These are phyloP conservation scores for Polymyxa betae DNA, from an alignment of 208 protist species.

Conservation along the genomic window DNA sequence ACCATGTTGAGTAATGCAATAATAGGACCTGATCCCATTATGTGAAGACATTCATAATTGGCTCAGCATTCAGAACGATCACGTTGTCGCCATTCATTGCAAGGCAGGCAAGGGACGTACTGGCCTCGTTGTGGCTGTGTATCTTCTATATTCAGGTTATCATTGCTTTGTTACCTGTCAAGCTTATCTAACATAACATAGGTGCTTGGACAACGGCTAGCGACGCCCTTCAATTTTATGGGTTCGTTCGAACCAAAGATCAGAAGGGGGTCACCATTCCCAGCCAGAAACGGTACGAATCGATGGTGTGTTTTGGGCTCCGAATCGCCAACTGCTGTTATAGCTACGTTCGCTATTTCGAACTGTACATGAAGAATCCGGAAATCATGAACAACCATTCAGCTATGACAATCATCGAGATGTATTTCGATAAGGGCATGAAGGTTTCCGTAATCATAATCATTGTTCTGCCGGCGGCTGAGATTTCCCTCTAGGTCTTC, in stretches of 20 bases:
- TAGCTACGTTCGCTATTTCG: constrained; percentile 14
- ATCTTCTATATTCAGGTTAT: constrained; percentile 73
- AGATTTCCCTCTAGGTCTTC: neutral
- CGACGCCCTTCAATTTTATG: constrained; percentile 79
- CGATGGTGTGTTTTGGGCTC: neutral
- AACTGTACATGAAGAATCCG: neutral
- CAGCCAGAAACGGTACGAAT: constrained; percentile 73
- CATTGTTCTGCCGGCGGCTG: neutral
- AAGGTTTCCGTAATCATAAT: neutral
- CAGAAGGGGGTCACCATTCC: constrained; percentile 85
- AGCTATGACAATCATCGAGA: neutral
- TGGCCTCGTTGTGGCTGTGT: constrained; percentile 84
- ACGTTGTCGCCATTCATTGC: constrained; percentile 55
- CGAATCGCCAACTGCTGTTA: neutral
- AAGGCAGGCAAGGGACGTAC: constrained; percentile 91
- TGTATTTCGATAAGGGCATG: neutral
- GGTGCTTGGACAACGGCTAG: constrained; percentile 70
- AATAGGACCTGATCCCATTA: constrained; percentile 59
- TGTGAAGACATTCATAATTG: constrained; percentile 59
- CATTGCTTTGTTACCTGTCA: neutral
- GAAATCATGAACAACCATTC: neutral
- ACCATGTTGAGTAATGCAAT: neutral
- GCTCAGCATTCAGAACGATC: constrained; percentile 15
- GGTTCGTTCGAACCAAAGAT: constrained; percentile 77
- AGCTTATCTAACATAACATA: neutral